A percentile compares a stretch with the other conserved stretches of the same genome.
These are phyloP conservation scores for Adansonia grandidieri DNA, from an alignment of 441 rosid genomes.

Conservation along the genomic window DNA sequence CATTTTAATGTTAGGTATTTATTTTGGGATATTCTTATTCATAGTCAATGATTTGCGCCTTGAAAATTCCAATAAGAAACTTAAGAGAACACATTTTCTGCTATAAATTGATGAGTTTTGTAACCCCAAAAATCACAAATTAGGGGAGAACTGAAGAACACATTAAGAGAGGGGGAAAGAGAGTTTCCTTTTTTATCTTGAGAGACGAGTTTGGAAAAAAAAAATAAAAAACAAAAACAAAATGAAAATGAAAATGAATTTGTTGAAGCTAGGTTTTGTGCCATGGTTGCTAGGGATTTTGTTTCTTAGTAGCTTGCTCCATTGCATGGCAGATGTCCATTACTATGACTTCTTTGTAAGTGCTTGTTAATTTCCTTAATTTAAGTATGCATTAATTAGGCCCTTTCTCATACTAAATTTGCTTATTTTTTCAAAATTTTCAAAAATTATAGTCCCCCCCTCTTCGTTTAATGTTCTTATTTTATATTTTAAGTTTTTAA, in stretches of 20 bases:
- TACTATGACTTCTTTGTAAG: conserved; percentile 16
- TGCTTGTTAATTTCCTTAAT: background rate
- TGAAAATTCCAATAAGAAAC: background rate
- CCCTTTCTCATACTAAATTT: background rate
- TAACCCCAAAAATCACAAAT: background rate
- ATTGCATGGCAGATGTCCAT: conserved; percentile 6
- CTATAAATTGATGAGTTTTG: conserved; percentile 14
- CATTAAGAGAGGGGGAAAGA: background rate
- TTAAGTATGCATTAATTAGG: background rate
- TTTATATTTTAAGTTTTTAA: too few relatives aligned
- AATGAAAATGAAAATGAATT: conserved; percentile 2
- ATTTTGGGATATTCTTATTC: background rate
- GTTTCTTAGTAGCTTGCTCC: background rate
- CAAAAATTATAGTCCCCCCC: too few relatives aligned
- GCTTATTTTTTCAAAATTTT: background rate
- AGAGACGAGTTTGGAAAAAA: background rate
- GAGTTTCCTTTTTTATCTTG: background rate
- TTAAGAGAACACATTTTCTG: background rate
- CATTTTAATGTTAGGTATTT: background rate
- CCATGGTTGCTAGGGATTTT: conserved; percentile 4
- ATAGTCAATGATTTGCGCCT: background rate
- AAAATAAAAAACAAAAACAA: too few relatives aligned
- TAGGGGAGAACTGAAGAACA: conserved; percentile 16
- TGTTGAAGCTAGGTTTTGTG: background rate
- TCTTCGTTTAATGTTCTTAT: too few relatives aligned